phyloP scores from a whole-genome alignment of 805 yeast genomes.

The Millerozyma miso region DNA sequence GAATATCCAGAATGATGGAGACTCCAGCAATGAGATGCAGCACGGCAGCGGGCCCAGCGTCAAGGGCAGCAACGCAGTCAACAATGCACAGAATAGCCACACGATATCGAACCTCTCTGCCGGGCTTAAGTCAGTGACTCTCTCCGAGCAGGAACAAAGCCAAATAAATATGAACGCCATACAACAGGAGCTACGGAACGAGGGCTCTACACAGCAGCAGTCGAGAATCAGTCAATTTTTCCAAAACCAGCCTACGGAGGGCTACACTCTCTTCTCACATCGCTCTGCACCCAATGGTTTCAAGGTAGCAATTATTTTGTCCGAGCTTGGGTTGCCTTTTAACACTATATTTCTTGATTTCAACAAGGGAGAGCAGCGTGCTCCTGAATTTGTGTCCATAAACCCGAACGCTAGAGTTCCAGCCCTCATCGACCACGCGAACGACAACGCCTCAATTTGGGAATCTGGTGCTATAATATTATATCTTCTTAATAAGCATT shows the following conservation, averaged over 20 bases:
- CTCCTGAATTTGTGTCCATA: slow-evolving; percentile 89
- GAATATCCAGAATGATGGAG: neutral
- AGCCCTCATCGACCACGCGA: slow-evolving; percentile 83
- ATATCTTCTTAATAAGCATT: slow-evolving; percentile 68
- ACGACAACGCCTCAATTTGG: slow-evolving; percentile 82
- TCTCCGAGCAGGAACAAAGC: slow-evolving; percentile 40
- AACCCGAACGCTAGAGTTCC: slow-evolving; percentile 97
- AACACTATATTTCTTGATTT: slow-evolving; percentile 83
- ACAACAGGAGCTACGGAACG: slow-evolving; percentile 44
- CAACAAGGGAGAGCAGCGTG: slow-evolving; percentile 83
- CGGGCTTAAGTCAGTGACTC: slow-evolving; percentile 40
- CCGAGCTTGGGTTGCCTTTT: slow-evolving; percentile 76
- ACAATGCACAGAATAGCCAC: slow-evolving; percentile 9
- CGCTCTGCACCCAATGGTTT: slow-evolving; percentile 93
- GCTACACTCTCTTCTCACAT: slow-evolving; percentile 78
- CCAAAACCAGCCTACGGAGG: slow-evolving; percentile 71
- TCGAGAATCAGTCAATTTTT: slow-evolving; percentile 69
- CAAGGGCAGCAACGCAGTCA: neutral
- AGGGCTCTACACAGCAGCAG: slow-evolving; percentile 36
- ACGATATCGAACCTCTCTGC: slow-evolving; percentile 44
- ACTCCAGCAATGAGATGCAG: neutral
- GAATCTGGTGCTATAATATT: slow-evolving; percentile 90
- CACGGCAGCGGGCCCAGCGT: neutral
- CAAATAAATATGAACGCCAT: slow-evolving; percentile 38
- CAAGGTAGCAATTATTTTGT: slow-evolving; percentile 86